A percentile compares a stretch with the other conserved stretches of the same genome.
These are phyloP conservation scores for Ophiosphaerella herpotricha DNA, from an alignment of 2,329 filamentous ascomycete genomes.

Conservation along the genomic window DNA sequence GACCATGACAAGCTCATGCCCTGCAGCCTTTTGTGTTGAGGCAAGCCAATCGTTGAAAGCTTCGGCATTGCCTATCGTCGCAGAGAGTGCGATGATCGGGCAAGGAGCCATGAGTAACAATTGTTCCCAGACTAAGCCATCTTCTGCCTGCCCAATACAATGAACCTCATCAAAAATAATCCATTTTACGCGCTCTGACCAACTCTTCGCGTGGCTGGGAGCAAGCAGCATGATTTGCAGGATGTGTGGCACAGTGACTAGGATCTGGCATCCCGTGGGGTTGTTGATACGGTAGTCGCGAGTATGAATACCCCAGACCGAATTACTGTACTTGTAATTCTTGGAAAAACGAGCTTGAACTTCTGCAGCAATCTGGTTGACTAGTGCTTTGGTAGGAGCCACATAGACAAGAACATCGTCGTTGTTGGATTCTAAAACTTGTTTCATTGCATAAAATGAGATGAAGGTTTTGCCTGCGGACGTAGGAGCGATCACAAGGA, in stretches of 20 bases:
- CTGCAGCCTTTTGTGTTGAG: constrained; percentile 66
- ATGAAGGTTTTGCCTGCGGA: constrained; percentile 85
- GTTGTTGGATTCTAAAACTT: constrained; percentile 69
- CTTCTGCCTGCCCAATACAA: constrained; percentile 76
- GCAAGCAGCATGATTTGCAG: constrained; percentile 73
- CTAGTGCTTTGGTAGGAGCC: constrained; percentile 78
- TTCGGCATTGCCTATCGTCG: constrained; percentile 75
- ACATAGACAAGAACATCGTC: constrained; percentile 77
- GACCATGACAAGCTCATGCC: constrained; percentile 69
- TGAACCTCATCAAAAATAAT: constrained; percentile 87
- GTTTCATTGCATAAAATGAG: constrained; percentile 82
- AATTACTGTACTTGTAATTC: constrained; percentile 62
- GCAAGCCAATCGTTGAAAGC: constrained; percentile 73
- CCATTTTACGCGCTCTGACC: constrained; percentile 70
- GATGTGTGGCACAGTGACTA: constrained; percentile 79
- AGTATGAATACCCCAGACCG: constrained; percentile 80
- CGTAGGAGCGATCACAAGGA: constrained; percentile 78
- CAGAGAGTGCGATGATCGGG: constrained; percentile 78
- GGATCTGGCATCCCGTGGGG: constrained; percentile 70
- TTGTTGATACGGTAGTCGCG: constrained; percentile 77
- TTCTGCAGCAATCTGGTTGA: constrained; percentile 83
- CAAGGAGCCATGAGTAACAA: constrained; percentile 74
- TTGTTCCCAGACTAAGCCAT: constrained; percentile 80
- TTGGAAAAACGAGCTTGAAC: constrained; percentile 76
- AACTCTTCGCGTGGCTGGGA: constrained; percentile 70